These are phyloP conservation scores for Drosera capensis DNA, from an alignment of 148 eudicot species.

Conservation along the genomic window DNA sequence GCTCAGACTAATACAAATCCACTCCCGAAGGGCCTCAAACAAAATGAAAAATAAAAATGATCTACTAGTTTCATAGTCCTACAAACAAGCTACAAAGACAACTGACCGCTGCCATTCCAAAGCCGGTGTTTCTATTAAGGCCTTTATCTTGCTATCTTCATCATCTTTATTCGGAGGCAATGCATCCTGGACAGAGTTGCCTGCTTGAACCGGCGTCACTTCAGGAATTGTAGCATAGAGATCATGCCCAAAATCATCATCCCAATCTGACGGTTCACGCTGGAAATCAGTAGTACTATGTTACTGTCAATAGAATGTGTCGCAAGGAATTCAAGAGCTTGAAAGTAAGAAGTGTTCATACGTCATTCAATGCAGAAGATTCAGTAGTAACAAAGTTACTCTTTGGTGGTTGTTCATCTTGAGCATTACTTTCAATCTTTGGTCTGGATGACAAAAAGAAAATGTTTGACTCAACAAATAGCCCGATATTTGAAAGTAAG, in stretches of 20 bases:
- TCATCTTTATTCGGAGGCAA: conserved; percentile 51
- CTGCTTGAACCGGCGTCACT: conserved; percentile 23
- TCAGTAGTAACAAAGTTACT: conserved; percentile 35
- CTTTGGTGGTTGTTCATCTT: conserved; percentile 31
- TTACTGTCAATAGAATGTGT: neutral
- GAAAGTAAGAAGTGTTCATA: conserved; percentile 6
- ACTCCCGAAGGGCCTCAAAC: neutral
- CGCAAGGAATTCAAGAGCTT: neutral
- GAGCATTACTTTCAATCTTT: conserved; percentile 21
- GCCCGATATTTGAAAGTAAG: neutral
- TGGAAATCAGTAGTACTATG: conserved; percentile 6
- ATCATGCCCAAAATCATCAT: conserved; percentile 86
- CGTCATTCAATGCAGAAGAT: conserved; percentile 34
- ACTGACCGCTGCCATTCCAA: conserved; percentile 69
- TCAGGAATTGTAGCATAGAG: conserved; percentile 57
- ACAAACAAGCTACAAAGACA: neutral
- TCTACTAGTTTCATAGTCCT: too few species aligned
- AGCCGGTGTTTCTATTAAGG: conserved; percentile 55
- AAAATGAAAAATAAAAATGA: neutral
- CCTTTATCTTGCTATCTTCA: conserved; percentile 64
- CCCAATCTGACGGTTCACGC: conserved; percentile 75
- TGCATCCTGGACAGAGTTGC: conserved; percentile 40
- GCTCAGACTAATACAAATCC: neutral
- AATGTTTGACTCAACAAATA: conserved; percentile 6
- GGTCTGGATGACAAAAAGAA: conserved; percentile 34